Conservation (phyloP, 2,329 filamentous ascomycete species). For the Botryotinia convoluta region DNA sequence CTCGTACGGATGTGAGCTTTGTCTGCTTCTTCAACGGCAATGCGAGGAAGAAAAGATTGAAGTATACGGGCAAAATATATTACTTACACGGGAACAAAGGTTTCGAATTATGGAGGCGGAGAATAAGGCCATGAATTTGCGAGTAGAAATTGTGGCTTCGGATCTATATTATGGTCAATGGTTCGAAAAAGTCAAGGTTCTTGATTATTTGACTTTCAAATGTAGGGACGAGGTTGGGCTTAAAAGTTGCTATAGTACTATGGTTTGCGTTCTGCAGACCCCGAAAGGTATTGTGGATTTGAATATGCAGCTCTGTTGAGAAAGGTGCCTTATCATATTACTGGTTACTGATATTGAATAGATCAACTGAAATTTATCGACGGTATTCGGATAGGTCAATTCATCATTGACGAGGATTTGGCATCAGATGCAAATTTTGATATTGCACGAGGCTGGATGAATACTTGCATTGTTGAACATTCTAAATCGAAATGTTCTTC, state of each 20-base stretch:
- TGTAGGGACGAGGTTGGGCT: no score
- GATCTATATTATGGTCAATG: fast-evolving
- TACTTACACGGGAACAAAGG: neutral
- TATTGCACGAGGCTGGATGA: neutral
- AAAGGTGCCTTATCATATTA: neutral
- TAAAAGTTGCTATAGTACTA: fast-evolving
- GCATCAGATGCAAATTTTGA: neutral
- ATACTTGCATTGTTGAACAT: neutral
- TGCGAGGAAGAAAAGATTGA: neutral
- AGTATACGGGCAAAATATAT: fast-evolving
- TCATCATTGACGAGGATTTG: neutral
- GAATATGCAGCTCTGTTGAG: neutral
- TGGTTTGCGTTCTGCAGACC: neutral
- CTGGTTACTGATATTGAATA: neutral
- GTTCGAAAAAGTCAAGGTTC: fast-evolving
- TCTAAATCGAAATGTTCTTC: neutral
- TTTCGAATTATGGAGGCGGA: neutral
- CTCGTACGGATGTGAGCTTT: neutral
- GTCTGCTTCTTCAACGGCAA: neutral
- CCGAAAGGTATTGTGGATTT: neutral
- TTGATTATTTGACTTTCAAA: neutral
- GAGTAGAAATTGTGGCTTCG: neutral
- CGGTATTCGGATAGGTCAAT: neutral
- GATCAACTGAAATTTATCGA: neutral
- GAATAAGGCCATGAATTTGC: neutral